Evolutionary conservation across 2,329 filamentous ascomycete species (phyloP).

Genomic region (Phaeosphaeria sp.): DNA sequence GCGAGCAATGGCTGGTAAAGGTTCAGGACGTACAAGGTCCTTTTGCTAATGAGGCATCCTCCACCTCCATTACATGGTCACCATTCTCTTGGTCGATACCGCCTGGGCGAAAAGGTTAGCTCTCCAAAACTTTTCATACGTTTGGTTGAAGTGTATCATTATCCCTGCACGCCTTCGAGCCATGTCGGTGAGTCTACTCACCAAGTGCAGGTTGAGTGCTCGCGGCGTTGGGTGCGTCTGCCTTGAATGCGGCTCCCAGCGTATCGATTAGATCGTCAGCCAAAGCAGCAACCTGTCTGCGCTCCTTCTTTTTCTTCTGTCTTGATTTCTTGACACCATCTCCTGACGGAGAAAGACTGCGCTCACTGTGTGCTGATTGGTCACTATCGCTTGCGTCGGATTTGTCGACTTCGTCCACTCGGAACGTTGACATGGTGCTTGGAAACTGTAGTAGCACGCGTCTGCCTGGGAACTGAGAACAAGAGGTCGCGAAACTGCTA

Average conservation of each 20-base stretch:
- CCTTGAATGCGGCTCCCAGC: slow-evolving; percentile 23
- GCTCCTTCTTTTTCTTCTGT: slow-evolving; percentile 15
- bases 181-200: slow-evolving; percentile 9
- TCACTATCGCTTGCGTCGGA: slow-evolving; percentile 29
- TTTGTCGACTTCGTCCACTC: slow-evolving; percentile 15
- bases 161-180: slow-evolving; percentile 1
- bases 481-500: too few relatives aligned
- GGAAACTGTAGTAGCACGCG: not conserved
- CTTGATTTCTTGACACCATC: slow-evolving; percentile 16
- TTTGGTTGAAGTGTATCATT: not conserved
- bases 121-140: too few relatives aligned
- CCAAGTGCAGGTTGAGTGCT: slow-evolving; percentile 1
- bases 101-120: not conserved
- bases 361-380: slow-evolving; percentile 32
- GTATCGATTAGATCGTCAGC: slow-evolving; percentile 25
- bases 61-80: not conserved
- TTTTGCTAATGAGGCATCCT: not conserved
- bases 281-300: slow-evolving; percentile 28
- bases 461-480: not conserved
- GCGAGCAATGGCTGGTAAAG: not conserved
- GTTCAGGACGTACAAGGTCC: not conserved
- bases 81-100: not conserved
- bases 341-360: slow-evolving; percentile 21
- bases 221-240: slow-evolving; percentile 3
- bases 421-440: slow-evolving; percentile 18